Base-by-base conservation (phyloP, 116 monocot genomes). In the Thalassia testudinum region DNA sequence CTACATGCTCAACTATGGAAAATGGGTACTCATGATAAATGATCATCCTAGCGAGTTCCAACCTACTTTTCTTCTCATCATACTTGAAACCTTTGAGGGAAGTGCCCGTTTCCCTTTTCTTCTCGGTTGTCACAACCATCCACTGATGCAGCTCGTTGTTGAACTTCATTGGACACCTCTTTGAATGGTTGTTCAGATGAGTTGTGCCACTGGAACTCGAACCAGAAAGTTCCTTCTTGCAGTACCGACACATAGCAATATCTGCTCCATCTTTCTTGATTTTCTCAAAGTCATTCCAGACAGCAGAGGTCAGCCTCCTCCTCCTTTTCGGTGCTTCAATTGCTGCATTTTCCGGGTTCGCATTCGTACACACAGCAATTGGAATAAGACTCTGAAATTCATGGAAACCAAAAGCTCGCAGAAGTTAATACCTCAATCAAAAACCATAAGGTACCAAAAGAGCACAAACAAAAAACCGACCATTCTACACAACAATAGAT, bases 191-290 rank as follows among this genome's bases (percentile, higher is more conserved):
- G 40, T 70, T 62, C 56, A 70, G 62, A 61, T 62, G 70, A 17
- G 70, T 70, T 34, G 70, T 70, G n/a, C 70, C 70, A n/a, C 70
- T 70, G 24, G 63, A 52, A 27, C 70, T 70, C 21, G 70, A 63
- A 37, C 70, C 70, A 27, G 70, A 58, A 37, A 70, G 63, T 52
- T 70, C 58, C 63, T 63, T 70, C 4, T 30, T 26, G 24, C 70
- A 70, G 23, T 58, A 58, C 47, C 52, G 63, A 37, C 70, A 70
- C 30, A 63, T 53, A 18, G 70, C 70, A 20, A 70, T 49, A 43
- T 70, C 70, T 47, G 24, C 49, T 22, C 70, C 70, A 18, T 70
- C 60, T 28, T 53, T 63, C 40, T 63, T 70, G 17, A 70, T 45
- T 18, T 70, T 63, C 23, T 63, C 63, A 13, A 70, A 70, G 21